Evolutionary conservation across 2,329 filamentous ascomycete species (phyloP).

Genomic region (Monosporascus sp.): DNA sequence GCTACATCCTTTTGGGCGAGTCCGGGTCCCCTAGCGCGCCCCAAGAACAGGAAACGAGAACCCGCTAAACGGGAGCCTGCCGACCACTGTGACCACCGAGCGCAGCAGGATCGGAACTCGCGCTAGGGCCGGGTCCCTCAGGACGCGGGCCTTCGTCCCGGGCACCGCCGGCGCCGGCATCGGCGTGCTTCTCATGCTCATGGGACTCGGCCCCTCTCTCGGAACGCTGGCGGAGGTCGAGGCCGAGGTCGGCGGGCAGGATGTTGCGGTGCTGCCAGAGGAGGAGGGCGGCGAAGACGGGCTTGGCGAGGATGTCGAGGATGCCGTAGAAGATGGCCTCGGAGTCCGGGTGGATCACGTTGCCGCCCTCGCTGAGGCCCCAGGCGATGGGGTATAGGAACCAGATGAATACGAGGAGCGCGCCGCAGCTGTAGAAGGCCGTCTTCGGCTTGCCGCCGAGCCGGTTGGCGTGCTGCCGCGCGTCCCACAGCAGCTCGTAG

Average conservation of each 20-base stretch:
- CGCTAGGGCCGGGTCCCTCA: conserved; percentile 14
- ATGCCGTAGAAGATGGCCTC: conserved; percentile 66
- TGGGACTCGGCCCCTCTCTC: not conserved
- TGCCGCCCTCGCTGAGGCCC: conserved; percentile 59
- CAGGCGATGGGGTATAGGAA: conserved; percentile 61
- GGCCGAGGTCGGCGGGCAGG: conserved; percentile 49
- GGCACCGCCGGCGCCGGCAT: not conserved
- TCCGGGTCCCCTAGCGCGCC: no score
- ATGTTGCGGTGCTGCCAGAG: conserved; percentile 60
- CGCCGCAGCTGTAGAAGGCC: conserved; percentile 51
- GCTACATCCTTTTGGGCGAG: no score
- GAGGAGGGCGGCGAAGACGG: conserved; percentile 55
- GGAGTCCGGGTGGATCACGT: conserved; percentile 59
- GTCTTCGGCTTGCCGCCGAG: conserved; percentile 49
- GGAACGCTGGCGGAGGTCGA: conserved; percentile 32
- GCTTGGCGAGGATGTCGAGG: conserved; percentile 61
- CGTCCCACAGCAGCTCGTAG: conserved; percentile 52
- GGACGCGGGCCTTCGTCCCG: not conserved
- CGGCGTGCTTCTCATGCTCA: conserved; percentile 15
- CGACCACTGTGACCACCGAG: not conserved
- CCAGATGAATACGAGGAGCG: conserved; percentile 56
- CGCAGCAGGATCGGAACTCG: not conserved
- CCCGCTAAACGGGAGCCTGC: not conserved
- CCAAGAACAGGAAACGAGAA: not conserved
- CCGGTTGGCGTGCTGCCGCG: conserved; percentile 47